Base-by-base conservation (phyloP, 2,329 filamentous ascomycete species). In the Cylindrodendrum hubeiense region DNA sequence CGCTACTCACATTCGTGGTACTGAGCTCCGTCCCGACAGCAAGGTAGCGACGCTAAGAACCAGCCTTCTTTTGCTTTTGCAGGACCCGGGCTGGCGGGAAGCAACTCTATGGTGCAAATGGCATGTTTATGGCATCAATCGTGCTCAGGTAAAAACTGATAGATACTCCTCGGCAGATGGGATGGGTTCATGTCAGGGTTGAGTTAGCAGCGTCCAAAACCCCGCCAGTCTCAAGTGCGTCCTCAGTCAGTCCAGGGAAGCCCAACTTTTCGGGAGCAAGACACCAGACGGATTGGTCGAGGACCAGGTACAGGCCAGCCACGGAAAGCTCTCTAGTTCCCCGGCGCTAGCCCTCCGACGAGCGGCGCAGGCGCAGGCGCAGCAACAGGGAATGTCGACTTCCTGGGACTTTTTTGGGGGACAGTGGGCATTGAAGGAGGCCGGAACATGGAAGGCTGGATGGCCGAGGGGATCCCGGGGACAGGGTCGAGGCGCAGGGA, bases 251-350 rank as follows among this genome's bases (percentile, higher is more conserved):
- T 60, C 57, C 57, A 50, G 51, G 44, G 33, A 54, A 64, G 55
- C 34, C 41, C 47, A 51, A 55, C 50, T 54, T 37, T 47, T 51
- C 61, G 58, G 22, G 49, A 59, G 41, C 39, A 26, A 19, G 54
- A 41, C 53, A 58, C 30, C 54, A 58, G 53, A 49, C 41, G 47
- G 46, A 58, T 44, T 39, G 47, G 54, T 57, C 47, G 19, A 33
- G 52, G 46, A 22, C 54, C 49, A 24, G 55, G 46, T 15, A 26
- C 39, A 55, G 24, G 46, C 34, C 37, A 37, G n/a, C 46, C 28
- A 47, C 55, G 64, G 64, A 63, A 60, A 15, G 24, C 49, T 21
- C 50, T 47, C 28, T 53, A 51, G 60, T 60, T 66, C 64, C 60
- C 64, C 64, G 64, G 64, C 54, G 60, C 60, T 53, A 63, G 44